Percentiles rank a stretch among this genome's conserved stretches.
Evolutionary conservation across 768 basidiomycete species (phyloP).

Genomic region (Amanita phalloides): DNA sequence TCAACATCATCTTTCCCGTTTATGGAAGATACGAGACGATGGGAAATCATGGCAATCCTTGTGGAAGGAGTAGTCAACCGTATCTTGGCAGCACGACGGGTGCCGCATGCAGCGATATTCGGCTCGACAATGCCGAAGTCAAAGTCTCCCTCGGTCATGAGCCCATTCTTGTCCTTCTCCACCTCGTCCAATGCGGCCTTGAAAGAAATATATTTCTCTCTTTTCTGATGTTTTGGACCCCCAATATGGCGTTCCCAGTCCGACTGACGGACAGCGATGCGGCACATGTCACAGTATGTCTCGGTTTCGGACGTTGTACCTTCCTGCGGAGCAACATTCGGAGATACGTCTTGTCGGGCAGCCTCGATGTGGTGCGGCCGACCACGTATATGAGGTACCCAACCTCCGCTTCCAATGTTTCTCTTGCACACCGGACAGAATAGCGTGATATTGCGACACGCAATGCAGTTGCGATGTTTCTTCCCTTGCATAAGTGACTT

Average conservation of each 20-base stretch:
- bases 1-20: neutral
- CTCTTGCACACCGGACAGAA: constrained; percentile 5
- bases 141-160: constrained; percentile 30
- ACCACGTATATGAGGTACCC: constrained; percentile 1
- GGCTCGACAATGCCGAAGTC: constrained; percentile 43
- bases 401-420: constrained; percentile 1
- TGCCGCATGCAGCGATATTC: constrained; percentile 13
- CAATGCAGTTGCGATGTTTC: constrained; percentile 8
- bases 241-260: constrained; percentile 25
- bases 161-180: constrained; percentile 43
- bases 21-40: neutral
- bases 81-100: constrained; percentile 10
- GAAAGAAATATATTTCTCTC: constrained; percentile 27
- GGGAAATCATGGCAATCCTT: constrained; percentile 6
- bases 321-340: constrained; percentile 11
- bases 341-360: neutral
- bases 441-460: neutral
- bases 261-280: constrained; percentile 11
- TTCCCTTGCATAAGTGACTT: constrained; percentile 9
- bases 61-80: constrained; percentile 15
- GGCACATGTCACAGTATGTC: constrained; percentile 19
- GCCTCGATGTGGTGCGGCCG: neutral
- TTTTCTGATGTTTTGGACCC: constrained; percentile 21
- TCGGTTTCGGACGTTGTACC: neutral
- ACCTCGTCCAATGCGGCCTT: constrained; percentile 37